Base-by-base conservation (phyloP, 2,329 filamentous ascomycete genomes). In the Trichoderma sp. region DNA sequence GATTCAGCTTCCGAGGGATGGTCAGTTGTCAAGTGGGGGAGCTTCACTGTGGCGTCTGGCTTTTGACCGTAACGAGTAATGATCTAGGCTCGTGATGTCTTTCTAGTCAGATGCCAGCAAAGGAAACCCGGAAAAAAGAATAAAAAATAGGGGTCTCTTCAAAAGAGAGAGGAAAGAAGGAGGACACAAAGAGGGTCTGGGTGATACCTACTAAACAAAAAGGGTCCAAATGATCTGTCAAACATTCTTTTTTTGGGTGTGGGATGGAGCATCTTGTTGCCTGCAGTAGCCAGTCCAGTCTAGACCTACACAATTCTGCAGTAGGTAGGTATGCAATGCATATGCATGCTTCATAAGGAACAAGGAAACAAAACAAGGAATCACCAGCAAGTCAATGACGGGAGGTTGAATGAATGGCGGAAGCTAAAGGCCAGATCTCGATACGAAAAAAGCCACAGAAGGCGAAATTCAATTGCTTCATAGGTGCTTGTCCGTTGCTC, bases 191-290 rank as follows among this genome's bases (percentile, higher is more conserved):
- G 50, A n/a, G 50, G 50, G 30, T n/a, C 34, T 19, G 9, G 50
- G 12, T 34, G 7, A 17, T 30, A 34, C 5, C 1, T 24, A 47
- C 30, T 30, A 30, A 28, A 56, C 28, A 41, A 26, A n/a, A 60
- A 60, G 19, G 57, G 30, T 43, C 30, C 34, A 41, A 24, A 28
- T 60, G 57, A 60, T 60, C 57, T 17, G 47, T 62, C 39, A 62
- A 24, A 44, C 10, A 39, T 4, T 6, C 28, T 10, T 14, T 10
- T 39, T 39, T 39, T 5, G 34, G 17, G 43, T 43, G 59, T 54
- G 59, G 59, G 59, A 62, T 62, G 48, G 48, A 45, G 34, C 34
- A 39, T 39, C 9, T 12, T 9, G 30, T 34, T 12, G 30, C 30
- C 10, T 34, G 30, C 9, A 34, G 30, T 10, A 34, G 30, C 10